Conservation (phyloP, 352 stramenopile genomes). For the Plasmopara halstedii region DNA sequence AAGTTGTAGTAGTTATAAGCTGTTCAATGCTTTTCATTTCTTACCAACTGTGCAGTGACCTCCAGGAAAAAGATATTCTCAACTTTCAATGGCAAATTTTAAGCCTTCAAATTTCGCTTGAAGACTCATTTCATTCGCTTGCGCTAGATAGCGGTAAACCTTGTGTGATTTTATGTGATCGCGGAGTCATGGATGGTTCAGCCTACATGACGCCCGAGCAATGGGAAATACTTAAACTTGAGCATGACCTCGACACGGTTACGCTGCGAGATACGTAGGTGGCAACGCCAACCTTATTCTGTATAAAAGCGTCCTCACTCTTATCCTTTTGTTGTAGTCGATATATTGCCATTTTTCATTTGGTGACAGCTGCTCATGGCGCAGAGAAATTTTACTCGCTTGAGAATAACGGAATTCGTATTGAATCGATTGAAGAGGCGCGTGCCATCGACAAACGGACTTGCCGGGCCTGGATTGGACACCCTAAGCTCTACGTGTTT, state of each 20-base stretch:
- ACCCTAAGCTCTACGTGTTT: constrained; percentile 82
- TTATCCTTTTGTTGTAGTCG: constrained; percentile 25
- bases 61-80: constrained; percentile 74
- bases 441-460: constrained; percentile 79
- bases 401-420: constrained; percentile 94
- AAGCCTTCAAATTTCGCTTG: constrained; percentile 75
- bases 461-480: constrained; percentile 71
- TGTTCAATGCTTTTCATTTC: constrained; percentile 3
- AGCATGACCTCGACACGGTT: constrained; percentile 79
- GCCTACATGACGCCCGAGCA: constrained; percentile 90
- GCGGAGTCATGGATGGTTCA: constrained; percentile 93
- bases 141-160: constrained; percentile 72
- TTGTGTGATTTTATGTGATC: constrained; percentile 93
- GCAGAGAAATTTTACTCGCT: constrained; percentile 94
- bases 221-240: constrained; percentile 82
- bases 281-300: background rate
- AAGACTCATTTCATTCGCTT: constrained; percentile 80
- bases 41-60: constrained; percentile 32
- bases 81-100: constrained; percentile 87
- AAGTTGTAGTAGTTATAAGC: background rate
- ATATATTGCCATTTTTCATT: constrained; percentile 85
- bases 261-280: constrained; percentile 74
- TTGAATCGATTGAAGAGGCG: constrained; percentile 91
- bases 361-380: constrained; percentile 89
- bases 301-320: background rate